phyloP scores from a whole-genome alignment of 1,139 yeast species.

The Trichomonascaceae sp. region DNA sequence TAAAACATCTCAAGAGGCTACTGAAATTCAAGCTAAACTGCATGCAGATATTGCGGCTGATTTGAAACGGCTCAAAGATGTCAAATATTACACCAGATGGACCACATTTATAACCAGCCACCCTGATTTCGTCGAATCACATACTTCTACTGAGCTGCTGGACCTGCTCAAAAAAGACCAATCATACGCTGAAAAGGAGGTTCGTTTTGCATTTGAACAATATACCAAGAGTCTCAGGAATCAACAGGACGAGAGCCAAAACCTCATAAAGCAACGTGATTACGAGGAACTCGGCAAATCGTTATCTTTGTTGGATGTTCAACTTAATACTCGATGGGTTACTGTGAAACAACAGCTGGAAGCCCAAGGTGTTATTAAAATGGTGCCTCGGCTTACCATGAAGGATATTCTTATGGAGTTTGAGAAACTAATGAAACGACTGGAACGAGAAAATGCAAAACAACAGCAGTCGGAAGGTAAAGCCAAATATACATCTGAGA shows the following conservation, averaged over 20 bases:
- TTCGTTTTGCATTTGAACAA: slow-evolving; percentile 42
- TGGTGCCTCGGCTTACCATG: slow-evolving; percentile 46
- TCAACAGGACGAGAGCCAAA: slow-evolving; percentile 34
- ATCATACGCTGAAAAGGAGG: slow-evolving; percentile 27
- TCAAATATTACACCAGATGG: slow-evolving; percentile 67
- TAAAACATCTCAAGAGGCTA: slow-evolving; percentile 45
- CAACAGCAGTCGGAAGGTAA: slow-evolving; percentile 38
- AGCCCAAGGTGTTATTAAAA: slow-evolving; percentile 51
- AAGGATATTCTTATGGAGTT: slow-evolving; percentile 57
- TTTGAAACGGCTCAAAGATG: slow-evolving; percentile 38
- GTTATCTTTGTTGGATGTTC: slow-evolving; percentile 32
- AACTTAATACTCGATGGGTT: slow-evolving; percentile 39
- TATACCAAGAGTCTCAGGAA: slow-evolving; percentile 41
- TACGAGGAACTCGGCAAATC: slow-evolving; percentile 21
- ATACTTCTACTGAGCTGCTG: not conserved
- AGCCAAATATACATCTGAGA: slow-evolving; percentile 43
- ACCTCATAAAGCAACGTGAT: slow-evolving; percentile 17
- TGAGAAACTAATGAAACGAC: slow-evolving; percentile 43
- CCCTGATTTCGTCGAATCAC: not conserved
- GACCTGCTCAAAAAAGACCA: slow-evolving; percentile 40
- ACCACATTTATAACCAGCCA: slow-evolving; percentile 42
- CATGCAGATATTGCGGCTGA: slow-evolving; percentile 48
- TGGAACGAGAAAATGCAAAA: slow-evolving; percentile 36
- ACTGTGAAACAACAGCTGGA: slow-evolving; percentile 38
- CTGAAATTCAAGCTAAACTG: slow-evolving; percentile 49